A percentile compares a stretch with the other conserved stretches of the same genome.
These are phyloP conservation scores for Crepidotus variabilis DNA, from an alignment of 768 basidiomycete species.

Conservation along the genomic window DNA sequence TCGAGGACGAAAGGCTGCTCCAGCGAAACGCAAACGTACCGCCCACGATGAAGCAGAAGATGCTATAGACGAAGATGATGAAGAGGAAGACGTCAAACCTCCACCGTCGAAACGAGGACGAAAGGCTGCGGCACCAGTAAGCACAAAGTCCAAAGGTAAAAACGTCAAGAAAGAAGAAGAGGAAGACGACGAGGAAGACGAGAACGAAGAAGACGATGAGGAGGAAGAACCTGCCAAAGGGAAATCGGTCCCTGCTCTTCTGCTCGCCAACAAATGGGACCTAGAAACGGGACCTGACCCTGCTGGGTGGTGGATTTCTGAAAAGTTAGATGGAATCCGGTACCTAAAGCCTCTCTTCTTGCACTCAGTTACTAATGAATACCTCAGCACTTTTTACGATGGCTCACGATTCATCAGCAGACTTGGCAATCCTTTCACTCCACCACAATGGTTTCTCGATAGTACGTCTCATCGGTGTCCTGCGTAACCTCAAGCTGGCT, in stretches of 20 bases:
- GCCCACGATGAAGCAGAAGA: conserved; percentile 16
- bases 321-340: conserved; percentile 62
- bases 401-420: conserved; percentile 50
- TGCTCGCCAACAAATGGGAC: conserved; percentile 58
- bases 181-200: conserved; percentile 22
- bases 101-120: conserved; percentile 17
- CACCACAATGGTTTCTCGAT: conserved; percentile 55
- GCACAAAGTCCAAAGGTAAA: conserved; percentile 17
- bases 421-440: conserved; percentile 55
- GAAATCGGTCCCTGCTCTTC: conserved; percentile 40
- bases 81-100: conserved; percentile 25
- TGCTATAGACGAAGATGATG: conserved; percentile 27
- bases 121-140: conserved; percentile 9
- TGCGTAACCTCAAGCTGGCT: not conserved
- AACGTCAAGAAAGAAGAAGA: conserved; percentile 24
- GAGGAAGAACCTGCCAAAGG: conserved; percentile 20
- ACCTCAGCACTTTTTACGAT: conserved; percentile 48
- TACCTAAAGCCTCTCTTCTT: conserved; percentile 14
- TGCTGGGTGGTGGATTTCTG: conserved; percentile 58
- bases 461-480: conserved; percentile 30
- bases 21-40: not conserved
- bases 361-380: not conserved
- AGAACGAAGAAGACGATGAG: conserved; percentile 27
- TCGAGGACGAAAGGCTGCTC: not conserved
- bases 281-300: conserved; percentile 50